These are phyloP conservation scores for Apiotrichum akiyoshidainum DNA, from an alignment of 1,284 basidiomycete species.

Conservation along the genomic window DNA sequence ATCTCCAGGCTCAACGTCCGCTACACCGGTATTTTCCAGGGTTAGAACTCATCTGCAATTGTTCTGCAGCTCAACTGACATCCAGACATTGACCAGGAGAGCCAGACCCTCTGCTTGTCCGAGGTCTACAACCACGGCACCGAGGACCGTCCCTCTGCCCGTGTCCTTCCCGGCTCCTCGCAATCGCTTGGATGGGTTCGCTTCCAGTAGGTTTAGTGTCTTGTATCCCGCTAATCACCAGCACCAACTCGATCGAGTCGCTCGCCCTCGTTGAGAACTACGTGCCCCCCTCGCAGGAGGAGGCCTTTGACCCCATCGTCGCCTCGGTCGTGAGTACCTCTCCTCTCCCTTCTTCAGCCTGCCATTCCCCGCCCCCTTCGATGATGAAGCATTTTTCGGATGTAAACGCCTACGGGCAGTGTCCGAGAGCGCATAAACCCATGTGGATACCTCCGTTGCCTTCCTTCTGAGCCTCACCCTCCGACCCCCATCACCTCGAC, in stretches of 20 bases:
- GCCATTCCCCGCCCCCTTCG: background rate
- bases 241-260: conserved; percentile 48
- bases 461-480: conserved; percentile 43
- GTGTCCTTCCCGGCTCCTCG: conserved; percentile 34
- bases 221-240: conserved; percentile 11
- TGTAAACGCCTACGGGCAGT: conserved; percentile 39
- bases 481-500: background rate
- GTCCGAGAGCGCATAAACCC: conserved; percentile 50
- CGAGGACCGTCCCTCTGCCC: conserved; percentile 39
- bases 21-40: conserved; percentile 47
- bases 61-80: too few species aligned
- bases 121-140: conserved; percentile 49
- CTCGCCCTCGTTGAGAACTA: conserved; percentile 45
- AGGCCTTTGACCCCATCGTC: conserved; percentile 40
- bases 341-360: background rate
- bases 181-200: conserved; percentile 57
- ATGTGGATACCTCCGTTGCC: conserved; percentile 51
- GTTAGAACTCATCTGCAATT: background rate
- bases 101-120: conserved; percentile 45
- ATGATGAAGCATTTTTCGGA: conserved; percentile 50
- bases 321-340: conserved; percentile 43
- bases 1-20: conserved; percentile 46
- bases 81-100: conserved; percentile 41
- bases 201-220: conserved; percentile 65
- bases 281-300: conserved; percentile 32